phyloP scores from a whole-genome alignment of 2,329 filamentous ascomycete species.

The Paecilomyces niveus region DNA sequence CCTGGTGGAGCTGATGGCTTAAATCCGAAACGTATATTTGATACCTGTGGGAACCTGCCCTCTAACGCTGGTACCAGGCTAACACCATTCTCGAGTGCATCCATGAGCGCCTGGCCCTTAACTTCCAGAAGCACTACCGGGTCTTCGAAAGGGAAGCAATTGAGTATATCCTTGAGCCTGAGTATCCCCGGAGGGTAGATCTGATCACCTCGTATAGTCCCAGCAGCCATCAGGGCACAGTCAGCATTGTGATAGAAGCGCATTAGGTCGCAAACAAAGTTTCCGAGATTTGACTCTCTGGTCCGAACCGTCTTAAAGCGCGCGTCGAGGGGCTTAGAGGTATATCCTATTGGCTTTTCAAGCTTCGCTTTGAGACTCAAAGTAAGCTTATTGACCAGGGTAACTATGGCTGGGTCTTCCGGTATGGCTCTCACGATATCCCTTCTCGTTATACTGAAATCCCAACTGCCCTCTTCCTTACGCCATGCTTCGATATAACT shows the following conservation, averaged over 20 bases:
- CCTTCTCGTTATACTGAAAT: conserved; percentile 68
- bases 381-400: conserved; percentile 62
- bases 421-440: conserved; percentile 65
- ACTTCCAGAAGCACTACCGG: conserved; percentile 72
- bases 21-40: conserved; percentile 70
- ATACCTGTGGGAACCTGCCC: conserved; percentile 79
- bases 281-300: conserved; percentile 75
- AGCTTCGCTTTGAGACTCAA: conserved; percentile 67
- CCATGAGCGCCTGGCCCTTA: conserved; percentile 63
- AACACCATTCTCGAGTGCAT: conserved; percentile 79
- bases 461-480: conserved; percentile 55
- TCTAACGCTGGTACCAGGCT: conserved; percentile 76
- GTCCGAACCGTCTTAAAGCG: conserved; percentile 76
- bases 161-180: conserved; percentile 72
- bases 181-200: conserved; percentile 77
- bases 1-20: conserved; percentile 56
- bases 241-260: conserved; percentile 73
- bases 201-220: conserved; percentile 81
- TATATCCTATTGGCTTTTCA: conserved; percentile 77
- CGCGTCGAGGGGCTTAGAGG: conserved; percentile 72
- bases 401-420: conserved; percentile 54
- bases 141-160: conserved; percentile 89
- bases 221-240: conserved; percentile 75
- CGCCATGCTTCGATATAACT: conserved; percentile 76
- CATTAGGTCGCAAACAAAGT: conserved; percentile 91